Conservation (phyloP, 768 basidiomycete species). For the Lentinula boryana region DNA sequence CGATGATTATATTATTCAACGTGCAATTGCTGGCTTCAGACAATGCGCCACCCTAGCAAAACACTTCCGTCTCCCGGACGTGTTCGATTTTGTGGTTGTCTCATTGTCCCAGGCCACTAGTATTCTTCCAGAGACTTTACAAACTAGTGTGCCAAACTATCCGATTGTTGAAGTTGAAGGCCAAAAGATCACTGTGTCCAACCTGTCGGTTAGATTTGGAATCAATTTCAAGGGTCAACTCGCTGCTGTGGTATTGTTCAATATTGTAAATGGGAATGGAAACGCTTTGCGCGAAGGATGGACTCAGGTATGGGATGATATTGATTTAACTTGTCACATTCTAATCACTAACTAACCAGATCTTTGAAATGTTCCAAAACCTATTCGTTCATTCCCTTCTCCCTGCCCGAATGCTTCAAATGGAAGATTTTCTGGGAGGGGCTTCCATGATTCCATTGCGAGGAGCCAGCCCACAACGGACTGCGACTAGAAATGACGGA, state of each 20-base stretch:
- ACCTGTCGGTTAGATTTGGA: slow-evolving; percentile 88
- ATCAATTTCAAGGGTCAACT: slow-evolving; percentile 93
- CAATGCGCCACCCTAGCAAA: slow-evolving; percentile 94
- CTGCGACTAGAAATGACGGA: slow-evolving; percentile 69
- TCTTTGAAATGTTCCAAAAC: slow-evolving; percentile 98
- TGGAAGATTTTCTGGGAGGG: slow-evolving; percentile 98
- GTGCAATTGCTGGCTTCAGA: slow-evolving; percentile 91
- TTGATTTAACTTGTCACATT: not conserved
- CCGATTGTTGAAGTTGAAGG: slow-evolving; percentile 88
- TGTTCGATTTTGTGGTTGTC: slow-evolving; percentile 94
- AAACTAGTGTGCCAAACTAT: slow-evolving; percentile 72
- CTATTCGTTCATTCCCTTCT: slow-evolving; percentile 91
- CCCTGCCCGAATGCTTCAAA: slow-evolving; percentile 86
- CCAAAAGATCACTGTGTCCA: slow-evolving; percentile 85
- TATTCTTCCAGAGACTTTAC: slow-evolving; percentile 68
- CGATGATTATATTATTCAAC: slow-evolving; percentile 94
- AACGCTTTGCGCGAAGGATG: slow-evolving; percentile 93
- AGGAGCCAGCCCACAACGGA: slow-evolving; percentile 59
- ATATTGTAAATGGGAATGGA: slow-evolving; percentile 95
- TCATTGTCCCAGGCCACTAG: slow-evolving; percentile 91
- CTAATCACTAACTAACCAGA: slow-evolving; percentile 36
- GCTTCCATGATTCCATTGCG: slow-evolving; percentile 88
- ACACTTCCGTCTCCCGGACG: slow-evolving; percentile 84
- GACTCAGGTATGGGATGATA: slow-evolving; percentile 57
- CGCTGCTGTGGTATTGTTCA: slow-evolving; percentile 95